Evolutionary conservation across 73 alveolate species (phyloP).

Genomic region (Symbiodinium natans): DNA sequence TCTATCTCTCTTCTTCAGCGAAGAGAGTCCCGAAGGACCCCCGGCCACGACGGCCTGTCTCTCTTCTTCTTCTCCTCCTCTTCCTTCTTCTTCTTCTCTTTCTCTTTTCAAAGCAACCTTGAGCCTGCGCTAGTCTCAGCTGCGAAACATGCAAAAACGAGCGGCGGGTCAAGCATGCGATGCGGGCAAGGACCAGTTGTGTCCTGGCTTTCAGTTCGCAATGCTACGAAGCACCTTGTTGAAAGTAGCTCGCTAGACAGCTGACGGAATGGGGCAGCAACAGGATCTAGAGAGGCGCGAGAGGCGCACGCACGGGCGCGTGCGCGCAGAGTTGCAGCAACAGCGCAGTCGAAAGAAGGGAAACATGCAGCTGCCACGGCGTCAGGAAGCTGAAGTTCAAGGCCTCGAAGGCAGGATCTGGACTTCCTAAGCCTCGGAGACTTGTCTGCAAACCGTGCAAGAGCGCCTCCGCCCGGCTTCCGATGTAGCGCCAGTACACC

Average conservation of each 20-base stretch:
- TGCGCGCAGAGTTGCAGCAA: background rate
- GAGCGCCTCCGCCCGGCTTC: conserved; percentile 67
- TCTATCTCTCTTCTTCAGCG: background rate
- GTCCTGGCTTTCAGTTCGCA: conserved; percentile 5
- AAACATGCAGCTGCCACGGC: background rate
- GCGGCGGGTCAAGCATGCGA: conserved; percentile 61
- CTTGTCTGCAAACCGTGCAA: too few relatives aligned
- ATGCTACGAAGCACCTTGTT: too few relatives aligned
- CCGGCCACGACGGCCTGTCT: too few relatives aligned
- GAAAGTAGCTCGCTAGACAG: too few relatives aligned
- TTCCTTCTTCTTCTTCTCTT: too few relatives aligned
- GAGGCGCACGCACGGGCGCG: background rate
- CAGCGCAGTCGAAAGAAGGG: background rate
- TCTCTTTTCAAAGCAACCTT: too few relatives aligned
- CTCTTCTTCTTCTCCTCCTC: too few relatives aligned
- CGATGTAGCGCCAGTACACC: conserved; percentile 52
- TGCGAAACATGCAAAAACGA: too few relatives aligned
- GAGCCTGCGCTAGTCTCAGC: too few relatives aligned
- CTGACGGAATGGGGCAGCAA: too few relatives aligned
- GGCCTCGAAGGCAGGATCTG: background rate
- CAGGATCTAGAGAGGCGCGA: too few relatives aligned
- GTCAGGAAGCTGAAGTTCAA: background rate
- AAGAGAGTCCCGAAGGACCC: too few relatives aligned
- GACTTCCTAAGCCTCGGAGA: background rate
- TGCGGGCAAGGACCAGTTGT: conserved; percentile 66